phyloP scores from a whole-genome alignment of 768 basidiomycete species.

The Leccinum longicurvipes region DNA sequence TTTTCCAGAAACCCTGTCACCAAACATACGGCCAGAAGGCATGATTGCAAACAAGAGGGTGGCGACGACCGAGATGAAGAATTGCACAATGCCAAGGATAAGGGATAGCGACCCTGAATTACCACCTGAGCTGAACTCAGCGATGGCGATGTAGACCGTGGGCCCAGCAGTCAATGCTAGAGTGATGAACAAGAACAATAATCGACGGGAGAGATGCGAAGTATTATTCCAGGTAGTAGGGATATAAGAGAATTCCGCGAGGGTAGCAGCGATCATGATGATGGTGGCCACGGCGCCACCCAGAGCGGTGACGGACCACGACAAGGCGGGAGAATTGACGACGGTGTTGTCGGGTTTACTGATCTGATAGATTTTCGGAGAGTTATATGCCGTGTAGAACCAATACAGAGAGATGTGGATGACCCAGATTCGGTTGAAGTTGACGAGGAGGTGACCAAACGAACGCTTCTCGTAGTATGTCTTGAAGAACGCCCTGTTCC shows the following conservation, averaged over 20 bases:
- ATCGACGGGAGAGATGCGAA: constrained; percentile 88
- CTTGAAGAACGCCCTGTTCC: constrained; percentile 97
- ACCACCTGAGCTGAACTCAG: constrained; percentile 55
- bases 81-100: constrained; percentile 95
- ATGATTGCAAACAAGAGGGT: constrained; percentile 87
- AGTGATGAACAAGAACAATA: constrained; percentile 86
- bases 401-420: constrained; percentile 93
- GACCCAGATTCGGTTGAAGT: constrained; percentile 99
- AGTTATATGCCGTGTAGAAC: constrained; percentile 95
- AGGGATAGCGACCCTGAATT: constrained; percentile 71
- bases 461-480: constrained; percentile 98
- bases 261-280: constrained; percentile 94
- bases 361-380: constrained; percentile 76
- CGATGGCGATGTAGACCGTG: constrained; percentile 91
- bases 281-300: constrained; percentile 94
- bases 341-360: constrained; percentile 31
- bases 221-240: constrained; percentile 99
- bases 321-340: constrained; percentile 69
- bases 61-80: constrained; percentile 86
- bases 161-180: constrained; percentile 90
- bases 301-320: constrained; percentile 91
- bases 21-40: constrained; percentile 98
- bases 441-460: constrained; percentile 94
- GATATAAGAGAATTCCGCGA: constrained; percentile 96
- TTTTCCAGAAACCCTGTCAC: constrained; percentile 94